Evolutionary conservation across 2,329 filamentous ascomycete genomes (phyloP), one percentile per base, ranked within the genome.

Genomic region (Corinectria fuckeliana): DNA sequence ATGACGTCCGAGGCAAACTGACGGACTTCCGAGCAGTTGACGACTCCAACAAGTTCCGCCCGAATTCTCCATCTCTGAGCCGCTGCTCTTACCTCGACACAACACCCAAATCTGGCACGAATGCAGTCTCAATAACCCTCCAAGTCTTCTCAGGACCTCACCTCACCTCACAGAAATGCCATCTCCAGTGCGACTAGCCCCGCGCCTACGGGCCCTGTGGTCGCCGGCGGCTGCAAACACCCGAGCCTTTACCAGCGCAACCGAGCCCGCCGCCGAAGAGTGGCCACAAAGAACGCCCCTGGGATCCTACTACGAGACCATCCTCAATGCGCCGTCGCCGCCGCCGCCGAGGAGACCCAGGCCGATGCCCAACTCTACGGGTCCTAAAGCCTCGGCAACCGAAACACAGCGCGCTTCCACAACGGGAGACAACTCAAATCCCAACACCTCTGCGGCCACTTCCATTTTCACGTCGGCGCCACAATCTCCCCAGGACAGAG

Each of bases 221-320:
- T 59, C 69, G 16, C 62, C 65, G 39, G 23, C 65, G 39, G 23
- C 66, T 45, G 16, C 56, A n/a, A 39, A 61, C 48, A 52, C 64
- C 64, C 71, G 69, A 64, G 58, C 61, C 23, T 73, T 73, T 63
- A 68, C 73, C 50, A 74, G 71, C 26, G 66, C 70, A 13, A 41
- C 66, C 7, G 56, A 51, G 14, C 34, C 60, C 14, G 39, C 53
- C 6, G 58, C 63, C 11, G 69, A 75, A 44, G 66, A 70, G 20
- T 76, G 74, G 74, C 74, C 74, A 3, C 75, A 77, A 32, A 61
- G 65, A n/a, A 74, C 76, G 14, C 84, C 85, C 0, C 76, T 87
- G 1, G 86, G 86, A 1, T 72, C 77, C 34, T 89, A 86, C 75
- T 89, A 89, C 73, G 80, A 86, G 63, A 73, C 77, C n/a, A 80